A percentile compares a stretch with the other conserved stretches of the same genome.
Evolutionary conservation across 2,329 filamentous ascomycete species (phyloP).

Genomic region (Penicillium psychrosexuale): DNA sequence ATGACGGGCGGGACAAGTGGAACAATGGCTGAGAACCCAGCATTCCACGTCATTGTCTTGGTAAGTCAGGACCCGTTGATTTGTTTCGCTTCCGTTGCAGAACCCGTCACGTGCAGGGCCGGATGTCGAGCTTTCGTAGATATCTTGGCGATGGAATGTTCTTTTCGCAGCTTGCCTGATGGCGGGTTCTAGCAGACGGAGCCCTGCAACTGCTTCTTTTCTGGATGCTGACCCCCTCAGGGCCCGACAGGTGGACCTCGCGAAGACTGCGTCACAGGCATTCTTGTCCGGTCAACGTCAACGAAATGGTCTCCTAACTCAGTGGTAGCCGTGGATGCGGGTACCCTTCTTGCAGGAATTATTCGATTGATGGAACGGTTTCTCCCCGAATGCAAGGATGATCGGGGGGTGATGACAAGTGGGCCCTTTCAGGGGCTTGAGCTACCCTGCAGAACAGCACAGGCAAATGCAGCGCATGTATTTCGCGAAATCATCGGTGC

Average conservation of each 20-base stretch:
- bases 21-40: slow-evolving; percentile 39
- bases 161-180: background rate
- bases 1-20: background rate
- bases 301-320: slow-evolving; percentile 79
- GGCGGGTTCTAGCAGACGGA: slow-evolving; percentile 18
- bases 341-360: slow-evolving; percentile 83
- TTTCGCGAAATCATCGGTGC: slow-evolving; percentile 77
- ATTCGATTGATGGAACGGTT: slow-evolving; percentile 65
- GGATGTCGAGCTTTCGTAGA: slow-evolving; percentile 4
- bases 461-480: slow-evolving; percentile 78
- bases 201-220: background rate
- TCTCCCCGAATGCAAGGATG: slow-evolving; percentile 24
- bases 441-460: slow-evolving; percentile 62
- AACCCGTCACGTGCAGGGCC: slow-evolving; percentile 2
- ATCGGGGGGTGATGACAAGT: slow-evolving; percentile 34
- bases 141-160: background rate
- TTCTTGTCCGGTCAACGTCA: slow-evolving; percentile 78
- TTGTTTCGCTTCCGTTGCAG: background rate
- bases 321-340: slow-evolving; percentile 87
- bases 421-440: slow-evolving; percentile 80
- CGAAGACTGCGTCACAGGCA: slow-evolving; percentile 85
- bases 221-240: slow-evolving; percentile 49
- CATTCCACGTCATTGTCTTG: slow-evolving; percentile 71
- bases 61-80: slow-evolving; percentile 50
- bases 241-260: slow-evolving; percentile 85